Percentiles rank a stretch among this genome's conserved stretches.
Conservation (phyloP, 495 filamentous ascomycete genomes). For the Apiosordaria backusii region DNA sequence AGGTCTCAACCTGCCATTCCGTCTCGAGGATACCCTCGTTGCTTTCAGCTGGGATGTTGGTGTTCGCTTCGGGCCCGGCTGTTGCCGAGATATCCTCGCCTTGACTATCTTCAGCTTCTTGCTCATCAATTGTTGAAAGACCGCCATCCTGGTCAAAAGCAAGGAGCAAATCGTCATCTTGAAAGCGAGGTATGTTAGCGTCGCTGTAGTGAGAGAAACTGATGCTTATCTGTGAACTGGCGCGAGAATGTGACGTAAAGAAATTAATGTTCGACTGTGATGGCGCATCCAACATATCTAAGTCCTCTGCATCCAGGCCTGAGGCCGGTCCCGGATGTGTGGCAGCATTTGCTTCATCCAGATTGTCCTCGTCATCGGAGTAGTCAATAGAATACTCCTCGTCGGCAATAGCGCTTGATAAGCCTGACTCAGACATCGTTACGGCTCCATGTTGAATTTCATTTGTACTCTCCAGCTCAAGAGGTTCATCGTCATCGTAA, state of each 20-base stretch:
- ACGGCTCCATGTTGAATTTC: neutral
- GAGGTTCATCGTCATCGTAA: constrained; percentile 31
- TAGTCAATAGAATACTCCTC: constrained; percentile 17
- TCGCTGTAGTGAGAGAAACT: constrained; percentile 15
- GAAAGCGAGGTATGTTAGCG: constrained; percentile 20
- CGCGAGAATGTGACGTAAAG: constrained; percentile 12
- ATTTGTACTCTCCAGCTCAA: neutral
- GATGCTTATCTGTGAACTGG: constrained; percentile 17
- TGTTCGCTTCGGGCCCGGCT: neutral
- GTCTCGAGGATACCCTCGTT: constrained; percentile 2
- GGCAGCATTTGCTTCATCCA: neutral
- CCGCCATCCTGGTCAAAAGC: constrained; percentile 14
- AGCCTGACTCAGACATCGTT: neutral
- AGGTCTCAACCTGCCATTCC: neutral
- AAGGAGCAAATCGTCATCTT: constrained; percentile 24
- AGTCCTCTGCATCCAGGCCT: too few species aligned
- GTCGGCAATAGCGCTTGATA: neutral
- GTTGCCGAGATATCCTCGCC: constrained; percentile 7
- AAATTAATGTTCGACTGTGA: constrained; percentile 2
- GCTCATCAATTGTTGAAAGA: constrained; percentile 11
- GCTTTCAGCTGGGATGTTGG: neutral
- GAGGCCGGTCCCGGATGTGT: too few species aligned
- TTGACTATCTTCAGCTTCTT: constrained; percentile 10
- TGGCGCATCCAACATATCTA: neutral
- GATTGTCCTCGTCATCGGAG: constrained; percentile 20